Evolutionary conservation across 139 green algal genomes (phyloP), one percentile per base, ranked within the genome.

Genomic region (Picochlorum sp.): DNA sequence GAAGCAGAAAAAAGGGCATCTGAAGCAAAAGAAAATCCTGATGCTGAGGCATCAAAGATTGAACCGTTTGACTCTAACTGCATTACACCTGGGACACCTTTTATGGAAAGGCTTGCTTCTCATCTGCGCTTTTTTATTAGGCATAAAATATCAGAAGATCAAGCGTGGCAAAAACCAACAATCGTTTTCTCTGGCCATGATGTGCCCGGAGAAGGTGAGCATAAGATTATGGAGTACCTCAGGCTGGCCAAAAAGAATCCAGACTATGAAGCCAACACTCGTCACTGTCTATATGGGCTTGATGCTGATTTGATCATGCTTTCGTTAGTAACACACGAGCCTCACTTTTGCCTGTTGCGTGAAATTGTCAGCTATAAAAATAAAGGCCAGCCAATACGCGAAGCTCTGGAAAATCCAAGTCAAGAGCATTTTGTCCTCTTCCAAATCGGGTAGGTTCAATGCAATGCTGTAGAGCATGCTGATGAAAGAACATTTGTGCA

Each of bases 191-290:
- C 76, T 68, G 86, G 85, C 5, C 86, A 93, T 64, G 85, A 95
- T 35, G 86, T 96, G 31, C 87, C 88, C 7, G 90, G 90, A 6
- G 90, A 97, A 72, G 90, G 89, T 3, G 90, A 97, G 76, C 90
- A 97, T 81, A 97, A 97, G 71, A 92, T 97, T 70, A 95, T 97
- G 90, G 90, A 96, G 73, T 90, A 95, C 79, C 91, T 97, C 18
- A 77, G 90, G 18, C 84, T 72, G 75, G 45, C 49, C 28, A 79
- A 73, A 39, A 60, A 53, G 16, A 12, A 57, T 7, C 65, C 75
- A 13, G 50, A 40, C 22, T 88, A 74, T 20, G 22, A 52, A 10
- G 76, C 82, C 33, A 85, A 85, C 73, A 80, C 80, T 61, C 78
- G 83, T 9, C 90, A 97, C 82, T 95, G 85, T 76, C 68, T 97